Evolutionary conservation across 768 basidiomycete species (phyloP).

Genomic region (Rhizopogon rudus): DNA sequence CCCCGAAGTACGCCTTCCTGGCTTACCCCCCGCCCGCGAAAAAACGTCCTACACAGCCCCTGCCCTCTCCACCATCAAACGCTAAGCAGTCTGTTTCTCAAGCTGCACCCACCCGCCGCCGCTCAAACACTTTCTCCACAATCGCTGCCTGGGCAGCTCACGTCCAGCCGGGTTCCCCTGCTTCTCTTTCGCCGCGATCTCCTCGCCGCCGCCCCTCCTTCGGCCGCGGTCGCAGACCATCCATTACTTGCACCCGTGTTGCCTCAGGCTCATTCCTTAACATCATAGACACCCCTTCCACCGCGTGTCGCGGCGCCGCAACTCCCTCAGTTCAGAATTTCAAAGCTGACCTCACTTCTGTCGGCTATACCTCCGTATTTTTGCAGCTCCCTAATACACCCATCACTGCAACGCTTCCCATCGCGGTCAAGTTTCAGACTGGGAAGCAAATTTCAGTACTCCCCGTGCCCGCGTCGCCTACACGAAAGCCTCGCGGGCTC

Average conservation of each 20-base stretch:
- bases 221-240: conserved; percentile 24
- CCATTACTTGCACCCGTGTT: conserved; percentile 32
- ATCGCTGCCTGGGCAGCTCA: conserved; percentile 60
- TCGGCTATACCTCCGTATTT: conserved; percentile 67
- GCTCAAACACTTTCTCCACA: conserved; percentile 41
- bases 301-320: conserved; percentile 17
- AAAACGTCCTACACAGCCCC: conserved; percentile 27
- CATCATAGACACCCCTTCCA: conserved; percentile 36
- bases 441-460: conserved; percentile 16
- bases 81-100: conserved; percentile 7
- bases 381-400: conserved; percentile 53
- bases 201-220: conserved; percentile 32
- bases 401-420: conserved; percentile 14
- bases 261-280: conserved; percentile 46
- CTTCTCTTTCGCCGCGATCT: conserved; percentile 34
- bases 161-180: conserved; percentile 69
- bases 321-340: conserved; percentile 46
- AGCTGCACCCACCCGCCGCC: conserved; percentile 18
- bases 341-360: conserved; percentile 47
- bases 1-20: conserved; percentile 37
- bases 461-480: conserved; percentile 4
- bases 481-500: conserved; percentile 25
- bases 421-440: conserved; percentile 4
- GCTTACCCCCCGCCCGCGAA: conserved; percentile 34
- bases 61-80: conserved; percentile 16